These are phyloP conservation scores for Chamaenerion angustifolium DNA, from an alignment of 345 rosid species.

Conservation along the genomic window DNA sequence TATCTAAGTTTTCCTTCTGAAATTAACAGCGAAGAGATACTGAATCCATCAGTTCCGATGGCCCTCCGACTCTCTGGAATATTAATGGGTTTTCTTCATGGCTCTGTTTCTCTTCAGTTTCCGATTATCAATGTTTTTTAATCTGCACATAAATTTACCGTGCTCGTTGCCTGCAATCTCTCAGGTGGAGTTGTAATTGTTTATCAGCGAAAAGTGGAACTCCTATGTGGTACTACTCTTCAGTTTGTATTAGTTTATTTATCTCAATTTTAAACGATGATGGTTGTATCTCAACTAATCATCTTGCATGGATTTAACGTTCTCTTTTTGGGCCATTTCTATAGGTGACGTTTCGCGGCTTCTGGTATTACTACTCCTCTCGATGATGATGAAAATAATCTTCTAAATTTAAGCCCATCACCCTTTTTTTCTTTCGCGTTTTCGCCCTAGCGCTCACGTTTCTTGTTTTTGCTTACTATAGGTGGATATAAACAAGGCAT, in stretches of 20 bases:
- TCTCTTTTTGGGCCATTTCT: neutral
- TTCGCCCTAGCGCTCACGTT: neutral
- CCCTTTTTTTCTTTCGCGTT: neutral
- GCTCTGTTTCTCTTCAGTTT: neutral
- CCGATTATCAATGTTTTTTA: neutral
- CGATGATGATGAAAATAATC: too few relatives aligned
- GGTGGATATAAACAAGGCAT: slow-evolving; percentile 77
- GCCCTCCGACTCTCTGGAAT: slow-evolving; percentile 87
- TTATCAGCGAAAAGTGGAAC: slow-evolving; percentile 81
- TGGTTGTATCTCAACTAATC: neutral
- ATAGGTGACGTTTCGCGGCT: slow-evolving; percentile 77
- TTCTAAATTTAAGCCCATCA: too few relatives aligned
- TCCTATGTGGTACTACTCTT: slow-evolving; percentile 45
- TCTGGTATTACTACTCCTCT: slow-evolving; percentile 31
- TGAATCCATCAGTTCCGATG: slow-evolving; percentile 84
- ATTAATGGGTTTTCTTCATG: slow-evolving; percentile 50
- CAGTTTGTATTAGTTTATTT: neutral
- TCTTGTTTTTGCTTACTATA: slow-evolving; percentile 8
- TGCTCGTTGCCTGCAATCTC: neutral
- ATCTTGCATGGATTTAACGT: slow-evolving; percentile 2
- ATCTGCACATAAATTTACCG: neutral
- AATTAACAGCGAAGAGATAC: slow-evolving; percentile 64
- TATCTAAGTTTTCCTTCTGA: neutral
- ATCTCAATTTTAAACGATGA: neutral
- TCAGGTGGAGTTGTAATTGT: slow-evolving; percentile 90